A percentile compares a stretch with the other conserved stretches of the same genome.
Evolutionary conservation across 192 early-diverging fungal genomes (phyloP).

Genomic region (Coemansia sp.): DNA sequence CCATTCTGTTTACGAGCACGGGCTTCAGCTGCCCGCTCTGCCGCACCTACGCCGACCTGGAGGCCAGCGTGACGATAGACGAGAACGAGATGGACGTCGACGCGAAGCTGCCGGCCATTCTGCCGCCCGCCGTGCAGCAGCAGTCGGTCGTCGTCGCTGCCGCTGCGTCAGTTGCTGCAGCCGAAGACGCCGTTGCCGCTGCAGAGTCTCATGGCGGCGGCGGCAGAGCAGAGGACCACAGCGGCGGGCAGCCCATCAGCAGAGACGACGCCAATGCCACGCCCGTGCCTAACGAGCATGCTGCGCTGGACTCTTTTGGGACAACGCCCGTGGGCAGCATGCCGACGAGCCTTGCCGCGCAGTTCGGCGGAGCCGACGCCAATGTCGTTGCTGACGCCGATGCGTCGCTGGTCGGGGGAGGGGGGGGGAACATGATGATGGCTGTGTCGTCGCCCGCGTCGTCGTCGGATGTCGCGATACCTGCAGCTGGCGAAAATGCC

Average conservation of each 20-base stretch:
- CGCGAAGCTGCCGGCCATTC: conserved; percentile 17
- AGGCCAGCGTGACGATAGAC: conserved; percentile 66
- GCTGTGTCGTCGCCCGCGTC: conserved; percentile 27
- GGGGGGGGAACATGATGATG: conserved; percentile 8
- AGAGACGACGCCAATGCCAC: conserved; percentile 48
- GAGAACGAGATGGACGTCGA: conserved; percentile 57
- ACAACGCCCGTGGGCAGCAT: conserved; percentile 51
- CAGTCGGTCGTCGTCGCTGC: conserved; percentile 1
- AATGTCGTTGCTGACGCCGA: conserved; percentile 34
- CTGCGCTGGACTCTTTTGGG: conserved; percentile 49
- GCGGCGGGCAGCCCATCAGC: neutral
- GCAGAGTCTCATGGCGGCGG: conserved; percentile 23
- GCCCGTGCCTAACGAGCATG: conserved; percentile 48
- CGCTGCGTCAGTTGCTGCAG: conserved; percentile 17
- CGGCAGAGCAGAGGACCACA: neutral
- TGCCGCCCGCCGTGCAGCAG: conserved; percentile 30
- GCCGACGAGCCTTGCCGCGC: conserved; percentile 34
- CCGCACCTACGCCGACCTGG: conserved; percentile 89
- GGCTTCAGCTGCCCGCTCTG: conserved; percentile 90
- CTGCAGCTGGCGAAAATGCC: neutral
- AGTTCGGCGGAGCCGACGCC: neutral
- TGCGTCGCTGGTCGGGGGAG: conserved; percentile 30
- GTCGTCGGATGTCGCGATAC: neutral
- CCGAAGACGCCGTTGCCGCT: conserved; percentile 37
- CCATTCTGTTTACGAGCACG: conserved; percentile 70